A percentile compares a stretch with the other conserved stretches of the same genome.
Conservation (phyloP, 2,329 filamentous ascomycete species). For the Capronia americana region DNA sequence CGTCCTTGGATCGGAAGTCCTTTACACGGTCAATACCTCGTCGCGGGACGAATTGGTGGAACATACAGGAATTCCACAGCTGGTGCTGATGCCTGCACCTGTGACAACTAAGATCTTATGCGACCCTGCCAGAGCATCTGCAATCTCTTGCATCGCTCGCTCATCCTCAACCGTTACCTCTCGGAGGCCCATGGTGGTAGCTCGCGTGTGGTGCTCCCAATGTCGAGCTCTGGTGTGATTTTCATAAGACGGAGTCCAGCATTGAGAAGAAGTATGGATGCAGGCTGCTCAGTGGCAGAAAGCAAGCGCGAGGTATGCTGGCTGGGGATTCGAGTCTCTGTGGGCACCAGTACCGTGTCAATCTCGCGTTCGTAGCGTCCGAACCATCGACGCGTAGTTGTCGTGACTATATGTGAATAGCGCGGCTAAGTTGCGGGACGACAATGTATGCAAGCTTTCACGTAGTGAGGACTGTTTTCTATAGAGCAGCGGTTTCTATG, state of each 20-base stretch:
- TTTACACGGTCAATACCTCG: constrained; percentile 24
- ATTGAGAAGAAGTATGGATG: constrained; percentile 1
- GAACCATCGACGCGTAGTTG: constrained; percentile 18
- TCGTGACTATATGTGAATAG: constrained; percentile 3
- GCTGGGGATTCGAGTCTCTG: constrained; percentile 13
- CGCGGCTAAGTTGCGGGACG: constrained; percentile 9
- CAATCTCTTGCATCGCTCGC: constrained; percentile 67
- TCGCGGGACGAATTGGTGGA: constrained; percentile 9
- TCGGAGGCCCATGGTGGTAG: constrained; percentile 40
- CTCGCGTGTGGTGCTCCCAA: background rate
- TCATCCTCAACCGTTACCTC: constrained; percentile 51
- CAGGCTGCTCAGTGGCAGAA: background rate
- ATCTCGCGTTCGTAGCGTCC: constrained; percentile 32
- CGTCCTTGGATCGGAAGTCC: constrained; percentile 59
- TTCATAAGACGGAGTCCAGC: too few relatives aligned
- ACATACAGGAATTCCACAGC: constrained; percentile 74
- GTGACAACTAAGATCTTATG: constrained; percentile 75
- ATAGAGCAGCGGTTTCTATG: background rate
- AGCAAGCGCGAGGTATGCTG: background rate
- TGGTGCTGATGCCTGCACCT: constrained; percentile 76
- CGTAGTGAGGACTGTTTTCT: background rate
- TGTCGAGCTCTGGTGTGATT: background rate
- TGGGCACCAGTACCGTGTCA: constrained; percentile 27
- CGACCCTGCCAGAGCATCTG: constrained; percentile 68
- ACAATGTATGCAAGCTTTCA: background rate